A percentile compares a stretch with the other conserved stretches of the same genome.
Conservation (phyloP, 805 yeast species). For the Kluyveromyces siamensis region DNA sequence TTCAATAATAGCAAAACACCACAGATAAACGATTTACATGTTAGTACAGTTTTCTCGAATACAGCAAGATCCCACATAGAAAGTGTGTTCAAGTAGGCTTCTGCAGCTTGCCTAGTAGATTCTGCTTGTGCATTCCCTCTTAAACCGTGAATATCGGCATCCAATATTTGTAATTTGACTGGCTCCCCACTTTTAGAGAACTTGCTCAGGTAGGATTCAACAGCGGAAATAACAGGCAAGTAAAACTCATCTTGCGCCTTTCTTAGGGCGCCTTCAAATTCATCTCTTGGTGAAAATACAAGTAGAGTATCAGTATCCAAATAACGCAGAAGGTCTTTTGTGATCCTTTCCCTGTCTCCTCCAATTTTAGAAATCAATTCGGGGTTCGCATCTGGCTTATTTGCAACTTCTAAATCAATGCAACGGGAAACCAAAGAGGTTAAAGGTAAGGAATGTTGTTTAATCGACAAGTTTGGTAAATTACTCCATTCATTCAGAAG, state of each 20-base stretch:
- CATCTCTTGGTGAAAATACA: constrained; percentile 71
- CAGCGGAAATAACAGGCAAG: constrained; percentile 60
- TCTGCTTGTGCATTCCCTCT: constrained; percentile 68
- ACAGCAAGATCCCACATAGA: constrained; percentile 76
- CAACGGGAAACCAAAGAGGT: constrained; percentile 85
- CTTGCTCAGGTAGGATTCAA: constrained; percentile 48
- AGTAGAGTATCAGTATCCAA: constrained; percentile 91
- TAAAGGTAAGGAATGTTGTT: constrained; percentile 73
- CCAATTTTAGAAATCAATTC: constrained; percentile 56
- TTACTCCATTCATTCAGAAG: constrained; percentile 84
- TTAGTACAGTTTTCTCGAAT: constrained; percentile 78
- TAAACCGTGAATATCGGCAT: constrained; percentile 73
- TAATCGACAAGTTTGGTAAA: constrained; percentile 56
- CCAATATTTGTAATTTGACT: constrained; percentile 49
- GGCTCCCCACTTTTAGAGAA: constrained; percentile 12
- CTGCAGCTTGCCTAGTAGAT: constrained; percentile 52
- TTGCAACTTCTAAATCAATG: constrained; percentile 53
- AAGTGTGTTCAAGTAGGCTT: constrained; percentile 52
- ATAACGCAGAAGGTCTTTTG: constrained; percentile 60
- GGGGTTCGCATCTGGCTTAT: constrained; percentile 30
- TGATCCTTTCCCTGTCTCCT: constrained; percentile 43
- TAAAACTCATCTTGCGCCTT: constrained; percentile 70
- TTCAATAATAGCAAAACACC: constrained; percentile 61
- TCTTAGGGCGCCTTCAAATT: constrained; percentile 77
- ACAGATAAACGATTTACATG: constrained; percentile 78